Conservation (phyloP, 352 stramenopile genomes). For the Thalassiosira mediterranea region DNA sequence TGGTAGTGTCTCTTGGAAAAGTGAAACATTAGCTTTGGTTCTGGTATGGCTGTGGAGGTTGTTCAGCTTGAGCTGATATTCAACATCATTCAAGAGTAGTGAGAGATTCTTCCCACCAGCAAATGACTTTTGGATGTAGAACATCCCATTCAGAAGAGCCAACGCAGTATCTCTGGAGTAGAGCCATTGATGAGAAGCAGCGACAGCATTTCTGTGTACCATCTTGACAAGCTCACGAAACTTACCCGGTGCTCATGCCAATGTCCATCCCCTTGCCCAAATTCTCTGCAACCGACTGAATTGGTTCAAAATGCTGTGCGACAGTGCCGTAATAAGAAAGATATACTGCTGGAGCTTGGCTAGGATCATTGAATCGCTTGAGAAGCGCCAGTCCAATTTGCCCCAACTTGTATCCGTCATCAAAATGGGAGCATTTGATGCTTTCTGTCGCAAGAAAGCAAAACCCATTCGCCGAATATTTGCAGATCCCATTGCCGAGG, state of each 20-base stretch:
- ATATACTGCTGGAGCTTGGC: background rate
- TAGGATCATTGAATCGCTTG: background rate
- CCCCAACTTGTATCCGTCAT: background rate
- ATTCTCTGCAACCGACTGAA: background rate
- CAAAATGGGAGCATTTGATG: background rate
- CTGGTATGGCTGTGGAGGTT: background rate
- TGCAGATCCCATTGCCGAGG: background rate
- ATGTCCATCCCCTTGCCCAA: background rate
- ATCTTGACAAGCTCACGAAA: too few relatives aligned
- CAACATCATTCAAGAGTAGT: slow-evolving; percentile 1
- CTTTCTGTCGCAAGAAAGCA: slow-evolving; percentile 2
- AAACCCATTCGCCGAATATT: background rate
- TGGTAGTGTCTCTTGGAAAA: slow-evolving; percentile 1
- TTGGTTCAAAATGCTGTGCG: slow-evolving; percentile 1
- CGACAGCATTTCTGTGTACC: too few relatives aligned
- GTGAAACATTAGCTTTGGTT: background rate
- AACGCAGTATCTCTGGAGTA: slow-evolving; percentile 1
- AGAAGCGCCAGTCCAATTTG: background rate
- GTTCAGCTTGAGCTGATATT: slow-evolving; percentile 2
- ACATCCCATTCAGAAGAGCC: slow-evolving; percentile 1
- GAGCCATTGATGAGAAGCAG: too few relatives aligned
- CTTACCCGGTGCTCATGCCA: slow-evolving; percentile 6
- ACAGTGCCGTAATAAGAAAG: background rate
- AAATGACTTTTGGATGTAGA: slow-evolving; percentile 7
- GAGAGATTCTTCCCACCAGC: slow-evolving; percentile 5